Evolutionary conservation across 2,329 filamentous ascomycete genomes (phyloP).

Genomic region (Clonostachys sp.): DNA sequence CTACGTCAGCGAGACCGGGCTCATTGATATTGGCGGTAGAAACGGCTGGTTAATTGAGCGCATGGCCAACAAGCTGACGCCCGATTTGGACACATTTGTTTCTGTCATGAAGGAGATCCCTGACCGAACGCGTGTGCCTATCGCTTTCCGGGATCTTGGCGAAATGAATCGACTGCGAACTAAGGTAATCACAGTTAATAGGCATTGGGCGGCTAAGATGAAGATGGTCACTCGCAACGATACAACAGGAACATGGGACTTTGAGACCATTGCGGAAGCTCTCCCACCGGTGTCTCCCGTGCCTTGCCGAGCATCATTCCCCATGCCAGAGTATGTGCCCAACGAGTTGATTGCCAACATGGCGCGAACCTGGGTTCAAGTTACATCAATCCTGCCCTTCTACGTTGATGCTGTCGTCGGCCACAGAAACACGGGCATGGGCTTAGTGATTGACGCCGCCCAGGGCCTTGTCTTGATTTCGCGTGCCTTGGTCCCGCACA

Average conservation of each 20-base stretch:
- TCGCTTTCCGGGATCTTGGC: slow-evolving; percentile 92
- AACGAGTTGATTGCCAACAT: slow-evolving; percentile 90
- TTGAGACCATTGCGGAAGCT: slow-evolving; percentile 76
- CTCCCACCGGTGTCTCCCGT: slow-evolving; percentile 72
- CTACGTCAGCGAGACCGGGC: slow-evolving; percentile 91
- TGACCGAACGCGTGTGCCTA: slow-evolving; percentile 76
- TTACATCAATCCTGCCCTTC: slow-evolving; percentile 88
- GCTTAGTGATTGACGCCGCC: slow-evolving; percentile 90
- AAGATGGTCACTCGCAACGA: slow-evolving; percentile 89
- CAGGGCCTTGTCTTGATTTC: slow-evolving; percentile 94
- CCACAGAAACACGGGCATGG: slow-evolving; percentile 90
- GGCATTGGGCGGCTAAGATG: slow-evolving; percentile 96
- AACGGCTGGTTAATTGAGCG: slow-evolving; percentile 93
- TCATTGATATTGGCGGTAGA: slow-evolving; percentile 86
- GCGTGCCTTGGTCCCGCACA: slow-evolving; percentile 88
- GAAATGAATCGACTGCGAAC: slow-evolving; percentile 95
- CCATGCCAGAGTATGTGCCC: slow-evolving; percentile 82
- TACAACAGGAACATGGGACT: slow-evolving; percentile 88
- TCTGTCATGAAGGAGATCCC: slow-evolving; percentile 87
- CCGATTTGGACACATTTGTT: slow-evolving; percentile 83
- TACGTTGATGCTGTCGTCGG: slow-evolving; percentile 98
- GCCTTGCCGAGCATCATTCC: slow-evolving; percentile 80
- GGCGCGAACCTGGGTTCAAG: slow-evolving; percentile 89
- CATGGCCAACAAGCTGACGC: slow-evolving; percentile 86
- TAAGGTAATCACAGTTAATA: slow-evolving; percentile 84